Conservation (phyloP, 208 protist genomes). For the Wallacemonas sp. region DNA sequence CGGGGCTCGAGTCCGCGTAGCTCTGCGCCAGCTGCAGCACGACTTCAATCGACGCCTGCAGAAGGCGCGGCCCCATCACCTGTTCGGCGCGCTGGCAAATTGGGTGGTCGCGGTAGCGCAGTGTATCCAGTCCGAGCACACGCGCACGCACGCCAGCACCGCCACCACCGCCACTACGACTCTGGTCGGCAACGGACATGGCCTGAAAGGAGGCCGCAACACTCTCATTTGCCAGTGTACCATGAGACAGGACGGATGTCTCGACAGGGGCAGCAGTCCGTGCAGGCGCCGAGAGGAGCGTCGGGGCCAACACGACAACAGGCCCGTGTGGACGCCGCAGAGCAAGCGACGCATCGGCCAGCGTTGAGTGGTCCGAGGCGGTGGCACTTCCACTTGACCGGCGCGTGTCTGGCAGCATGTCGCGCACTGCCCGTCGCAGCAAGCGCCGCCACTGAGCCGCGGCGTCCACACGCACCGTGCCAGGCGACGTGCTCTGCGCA, state of each 20-base stretch:
- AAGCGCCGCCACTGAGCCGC: constrained; percentile 42
- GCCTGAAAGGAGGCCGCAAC: too few species aligned
- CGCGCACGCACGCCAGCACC: background rate
- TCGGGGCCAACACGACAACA: background rate
- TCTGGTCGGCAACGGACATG: background rate
- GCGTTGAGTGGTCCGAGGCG: too few species aligned
- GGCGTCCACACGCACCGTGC: constrained; percentile 22
- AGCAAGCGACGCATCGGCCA: too few species aligned
- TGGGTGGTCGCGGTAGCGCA: constrained; percentile 1
- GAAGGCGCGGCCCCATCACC: constrained; percentile 8
- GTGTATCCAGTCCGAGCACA: constrained; percentile 17
- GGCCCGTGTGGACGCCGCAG: background rate
- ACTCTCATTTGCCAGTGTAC: too few species aligned
- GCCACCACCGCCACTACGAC: background rate
- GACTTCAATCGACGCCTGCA: constrained; percentile 33
- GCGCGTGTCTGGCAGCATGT: constrained; percentile 18
- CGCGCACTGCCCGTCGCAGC: constrained; percentile 30
- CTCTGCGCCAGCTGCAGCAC: constrained; percentile 58
- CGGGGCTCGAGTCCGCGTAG: constrained; percentile 30
- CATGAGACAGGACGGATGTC: too few species aligned
- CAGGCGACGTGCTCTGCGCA: background rate
- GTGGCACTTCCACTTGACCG: too few species aligned
- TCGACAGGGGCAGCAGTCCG: too few species aligned
- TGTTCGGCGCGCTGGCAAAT: background rate
- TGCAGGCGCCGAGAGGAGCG: background rate